Conservation (phyloP, 139 green algal genomes). For the Coelastrella sp. region DNA sequence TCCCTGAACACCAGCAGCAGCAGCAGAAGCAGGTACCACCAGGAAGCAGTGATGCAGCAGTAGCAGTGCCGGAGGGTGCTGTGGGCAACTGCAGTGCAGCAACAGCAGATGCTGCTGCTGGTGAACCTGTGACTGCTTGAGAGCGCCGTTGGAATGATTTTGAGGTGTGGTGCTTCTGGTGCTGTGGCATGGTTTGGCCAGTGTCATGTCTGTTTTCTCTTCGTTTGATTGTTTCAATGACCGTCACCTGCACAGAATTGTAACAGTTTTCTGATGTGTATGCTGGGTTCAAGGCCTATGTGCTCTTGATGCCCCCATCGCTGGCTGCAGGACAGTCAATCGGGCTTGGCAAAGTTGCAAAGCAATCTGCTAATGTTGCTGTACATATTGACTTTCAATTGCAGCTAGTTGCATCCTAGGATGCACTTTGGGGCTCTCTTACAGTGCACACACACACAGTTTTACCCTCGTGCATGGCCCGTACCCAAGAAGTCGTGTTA, state of each 20-base stretch:
- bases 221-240: too few relatives aligned
- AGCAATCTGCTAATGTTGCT: background rate
- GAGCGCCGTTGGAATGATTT: too few relatives aligned
- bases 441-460: background rate
- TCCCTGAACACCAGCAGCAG: conserved; percentile 46
- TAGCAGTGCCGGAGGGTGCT: background rate
- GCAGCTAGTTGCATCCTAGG: too few relatives aligned
- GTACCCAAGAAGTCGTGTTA: too few relatives aligned
- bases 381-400: too few relatives aligned
- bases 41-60: background rate
- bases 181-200: too few relatives aligned
- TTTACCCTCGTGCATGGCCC: background rate
- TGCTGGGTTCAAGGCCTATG: too few relatives aligned
- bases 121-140: background rate
- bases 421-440: background rate
- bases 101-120: background rate
- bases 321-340: background rate
- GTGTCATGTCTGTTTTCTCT: too few relatives aligned
- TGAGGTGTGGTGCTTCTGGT: too few relatives aligned
- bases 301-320: too few relatives aligned
- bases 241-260: too few relatives aligned
- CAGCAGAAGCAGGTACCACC: conserved; percentile 10
- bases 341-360: background rate
- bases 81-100: background rate
- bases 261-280: too few relatives aligned